Evolutionary conservation across 768 basidiomycete genomes (phyloP).

Genomic region (Auricularia sp.): DNA sequence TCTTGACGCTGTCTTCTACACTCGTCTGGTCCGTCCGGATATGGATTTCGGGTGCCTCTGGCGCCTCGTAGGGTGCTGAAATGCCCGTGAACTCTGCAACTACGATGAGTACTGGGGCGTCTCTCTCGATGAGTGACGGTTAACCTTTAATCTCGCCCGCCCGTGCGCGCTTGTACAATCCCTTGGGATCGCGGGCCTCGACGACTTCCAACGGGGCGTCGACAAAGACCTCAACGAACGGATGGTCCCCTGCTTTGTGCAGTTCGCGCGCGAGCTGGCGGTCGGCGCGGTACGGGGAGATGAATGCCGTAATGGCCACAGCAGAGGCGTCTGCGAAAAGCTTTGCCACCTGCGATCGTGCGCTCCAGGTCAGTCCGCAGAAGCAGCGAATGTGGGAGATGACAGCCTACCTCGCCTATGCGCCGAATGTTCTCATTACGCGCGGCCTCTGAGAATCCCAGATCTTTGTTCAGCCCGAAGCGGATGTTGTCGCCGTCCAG

Average conservation of each 20-base stretch:
- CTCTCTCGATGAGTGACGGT: slow-evolving; percentile 4
- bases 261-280: slow-evolving; percentile 72
- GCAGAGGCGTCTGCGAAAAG: slow-evolving; percentile 84
- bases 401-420: slow-evolving; percentile 72
- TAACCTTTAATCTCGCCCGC: slow-evolving; percentile 92
- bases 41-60: slow-evolving; percentile 78
- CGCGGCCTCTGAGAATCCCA: slow-evolving; percentile 87
- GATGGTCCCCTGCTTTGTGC: slow-evolving; percentile 61
- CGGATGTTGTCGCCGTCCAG: slow-evolving; percentile 95
- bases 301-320: slow-evolving; percentile 89
- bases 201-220: slow-evolving; percentile 85
- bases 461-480: slow-evolving; percentile 93
- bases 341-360: slow-evolving; percentile 68
- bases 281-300: slow-evolving; percentile 93
- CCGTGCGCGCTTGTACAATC: slow-evolving; percentile 92
- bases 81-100: slow-evolving; percentile 90
- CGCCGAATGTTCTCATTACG: slow-evolving; percentile 93
- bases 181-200: slow-evolving; percentile 93
- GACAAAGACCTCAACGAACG: slow-evolving; percentile 90
- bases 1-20: slow-evolving; percentile 66
- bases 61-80: slow-evolving; percentile 93
- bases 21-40: slow-evolving; percentile 77
- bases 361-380: background rate
- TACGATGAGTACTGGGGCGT: no score
- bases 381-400: background rate